These are phyloP conservation scores for Polygonum aviculare DNA, from an alignment of 148 eudicot genomes.

Conservation along the genomic window DNA sequence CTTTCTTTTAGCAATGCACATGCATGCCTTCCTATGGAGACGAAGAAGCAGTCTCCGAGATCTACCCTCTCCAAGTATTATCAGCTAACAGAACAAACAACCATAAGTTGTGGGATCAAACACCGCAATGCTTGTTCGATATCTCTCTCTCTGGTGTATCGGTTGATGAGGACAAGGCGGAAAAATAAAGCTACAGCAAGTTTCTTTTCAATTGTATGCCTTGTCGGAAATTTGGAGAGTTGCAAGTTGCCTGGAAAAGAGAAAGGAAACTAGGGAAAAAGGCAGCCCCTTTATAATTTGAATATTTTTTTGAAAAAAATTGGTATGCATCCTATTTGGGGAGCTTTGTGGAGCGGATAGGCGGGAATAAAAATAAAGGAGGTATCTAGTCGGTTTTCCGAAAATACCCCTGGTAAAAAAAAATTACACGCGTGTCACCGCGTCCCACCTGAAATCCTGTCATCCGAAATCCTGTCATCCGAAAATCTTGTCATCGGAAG, in stretches of 20 bases:
- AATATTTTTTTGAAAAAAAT: background rate
- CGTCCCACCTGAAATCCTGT: no score
- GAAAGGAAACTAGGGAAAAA: background rate
- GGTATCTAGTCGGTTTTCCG: no score
- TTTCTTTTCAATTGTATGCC: background rate
- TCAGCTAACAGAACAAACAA: constrained; percentile 5
- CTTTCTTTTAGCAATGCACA: background rate
- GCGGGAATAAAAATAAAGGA: no score
- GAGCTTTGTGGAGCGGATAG: no score
- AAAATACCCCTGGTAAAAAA: no score
- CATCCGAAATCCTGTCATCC: no score
- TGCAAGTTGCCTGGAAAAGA: constrained; percentile 5
- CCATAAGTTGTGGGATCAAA: background rate
- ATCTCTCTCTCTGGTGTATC: constrained; percentile 7
- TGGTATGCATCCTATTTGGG: no score
- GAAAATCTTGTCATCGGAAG: no score
- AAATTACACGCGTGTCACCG: no score
- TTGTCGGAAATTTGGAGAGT: background rate
- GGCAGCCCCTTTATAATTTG: background rate
- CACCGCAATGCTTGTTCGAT: background rate
- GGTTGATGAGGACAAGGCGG: background rate
- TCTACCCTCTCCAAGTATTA: background rate
- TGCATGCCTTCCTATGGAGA: background rate
- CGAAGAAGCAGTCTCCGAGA: background rate
- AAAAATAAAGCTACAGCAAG: background rate